Conservation (phyloP, 345 rosid genomes). For the Pseudoturritis turrita region DNA sequence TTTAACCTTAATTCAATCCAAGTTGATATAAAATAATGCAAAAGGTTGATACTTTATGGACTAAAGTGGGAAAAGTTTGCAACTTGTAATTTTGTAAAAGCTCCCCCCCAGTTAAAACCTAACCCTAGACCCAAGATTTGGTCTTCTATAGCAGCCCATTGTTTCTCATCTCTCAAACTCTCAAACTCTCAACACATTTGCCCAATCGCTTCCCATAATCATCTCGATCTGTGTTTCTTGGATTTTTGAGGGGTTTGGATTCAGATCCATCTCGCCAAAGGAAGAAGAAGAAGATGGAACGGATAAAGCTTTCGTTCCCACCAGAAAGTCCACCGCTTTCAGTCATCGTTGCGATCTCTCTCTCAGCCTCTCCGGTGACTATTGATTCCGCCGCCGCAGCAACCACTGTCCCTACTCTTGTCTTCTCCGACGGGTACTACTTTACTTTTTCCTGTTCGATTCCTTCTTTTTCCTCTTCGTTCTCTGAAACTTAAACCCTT, state of each 20-base stretch:
- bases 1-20: neutral
- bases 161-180: neutral
- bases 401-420: constrained; percentile 36
- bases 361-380: constrained; percentile 38
- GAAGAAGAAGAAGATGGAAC: constrained; percentile 31
- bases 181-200: neutral
- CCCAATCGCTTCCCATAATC: neutral
- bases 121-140: neutral
- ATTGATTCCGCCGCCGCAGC: constrained; percentile 31
- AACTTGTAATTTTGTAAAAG: no score
- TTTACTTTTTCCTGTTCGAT: neutral
- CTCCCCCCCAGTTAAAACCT: neutral
- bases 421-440: constrained; percentile 72
- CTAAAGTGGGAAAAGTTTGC: neutral
- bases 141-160: neutral
- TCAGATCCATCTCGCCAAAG: neutral
- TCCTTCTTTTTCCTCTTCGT: neutral
- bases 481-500: neutral
- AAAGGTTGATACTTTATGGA: constrained; percentile 2
- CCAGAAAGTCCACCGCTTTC: constrained; percentile 59
- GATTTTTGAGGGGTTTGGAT: neutral
- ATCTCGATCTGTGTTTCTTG: neutral
- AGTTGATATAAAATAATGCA: neutral
- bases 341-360: constrained; percentile 54
- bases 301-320: constrained; percentile 46